Evolutionary conservation across 1,284 basidiomycete genomes (phyloP).

Genomic region (Irpex sp.): DNA sequence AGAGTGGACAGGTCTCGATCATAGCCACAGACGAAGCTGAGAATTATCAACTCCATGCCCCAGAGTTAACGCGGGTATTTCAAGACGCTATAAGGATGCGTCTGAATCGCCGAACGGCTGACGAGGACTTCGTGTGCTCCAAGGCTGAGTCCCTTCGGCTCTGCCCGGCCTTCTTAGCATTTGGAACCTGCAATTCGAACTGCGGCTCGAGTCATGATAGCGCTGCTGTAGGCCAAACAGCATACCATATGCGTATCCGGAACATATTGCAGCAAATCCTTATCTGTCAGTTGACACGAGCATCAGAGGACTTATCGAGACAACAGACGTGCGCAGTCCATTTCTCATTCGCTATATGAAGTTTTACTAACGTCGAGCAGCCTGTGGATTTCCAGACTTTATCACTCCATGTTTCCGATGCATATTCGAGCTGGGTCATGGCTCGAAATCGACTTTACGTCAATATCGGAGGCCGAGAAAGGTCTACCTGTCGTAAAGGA

Average conservation of each 20-base stretch:
- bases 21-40: not conserved
- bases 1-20: not conserved
- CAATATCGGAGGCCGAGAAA: slow-evolving; percentile 34
- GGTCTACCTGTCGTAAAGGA: slow-evolving; percentile 33
- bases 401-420: slow-evolving; percentile 21
- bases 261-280: slow-evolving; percentile 46
- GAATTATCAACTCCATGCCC: not conserved
- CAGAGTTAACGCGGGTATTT: not conserved
- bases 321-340: slow-evolving; percentile 19
- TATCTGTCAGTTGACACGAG: slow-evolving; percentile 35
- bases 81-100: not conserved
- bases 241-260: slow-evolving; percentile 38
- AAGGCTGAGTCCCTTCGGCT: slow-evolving; percentile 32
- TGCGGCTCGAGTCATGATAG: slow-evolving; percentile 27
- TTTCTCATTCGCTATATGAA: not conserved
- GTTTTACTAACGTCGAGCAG: slow-evolving; percentile 6
- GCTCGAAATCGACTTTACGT: slow-evolving; percentile 27
- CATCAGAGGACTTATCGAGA: slow-evolving; percentile 16
- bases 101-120: slow-evolving; percentile 18
- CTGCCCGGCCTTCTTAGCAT: slow-evolving; percentile 36
- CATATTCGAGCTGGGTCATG: slow-evolving; percentile 21
- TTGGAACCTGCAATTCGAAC: slow-evolving; percentile 30
- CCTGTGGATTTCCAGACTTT: slow-evolving; percentile 21
- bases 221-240: slow-evolving; percentile 16
- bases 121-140: slow-evolving; percentile 33